Base-by-base conservation (phyloP, 164 flowering plant genomes). In the Piper longum region DNA sequence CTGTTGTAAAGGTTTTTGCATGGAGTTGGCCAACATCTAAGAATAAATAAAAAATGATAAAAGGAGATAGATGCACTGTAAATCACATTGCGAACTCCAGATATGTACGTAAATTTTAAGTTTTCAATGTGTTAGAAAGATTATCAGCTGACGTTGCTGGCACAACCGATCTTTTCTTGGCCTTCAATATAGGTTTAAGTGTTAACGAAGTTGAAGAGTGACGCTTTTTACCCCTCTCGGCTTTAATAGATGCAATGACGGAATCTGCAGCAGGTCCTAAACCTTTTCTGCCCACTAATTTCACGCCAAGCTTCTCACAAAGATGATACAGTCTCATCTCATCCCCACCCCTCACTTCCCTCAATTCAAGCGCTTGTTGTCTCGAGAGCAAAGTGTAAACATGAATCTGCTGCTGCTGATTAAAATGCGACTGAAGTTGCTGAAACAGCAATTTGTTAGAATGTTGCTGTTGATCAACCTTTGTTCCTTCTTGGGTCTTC, bases 291-390 rank as follows among this genome's bases (percentile, higher is more conserved):
- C 96, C 97, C 14, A 88, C 78, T 67, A 93, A 70, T 71, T 90
- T 93, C 67, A 87, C 83, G 18, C 97, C 97, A 66, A 93, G 77
- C 71, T 81, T 93, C 62, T 93, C 99, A 65, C 78, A 81, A 16
- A 93, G 81, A 64, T 79, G 76, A 71, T 83, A 74, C 69, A 93
- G 72, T 80, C 97, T 82, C 85, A 79, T 78, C 42, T 88, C 99
- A 79, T 93, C 99, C 68, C 99, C 99, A 11, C 99, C 99, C 76
- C 95, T 79, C 54, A 93, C 97, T 69, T 93, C 97, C 72, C 95
- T 81, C 64, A 93, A 74, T 63, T 90, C 96, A 72, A 84, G 83
- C 7, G 82, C 95, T 67, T 93, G 96, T 56, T 93, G 83, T 71
- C 79, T 88, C 41, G 96, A 77, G 66, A 90, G 74, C 76, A 93